Percentiles rank a stretch among this genome's conserved stretches.
Evolutionary conservation across 352 stramenopile species (phyloP).

Genomic region (Globisporangium cederbergense): DNA sequence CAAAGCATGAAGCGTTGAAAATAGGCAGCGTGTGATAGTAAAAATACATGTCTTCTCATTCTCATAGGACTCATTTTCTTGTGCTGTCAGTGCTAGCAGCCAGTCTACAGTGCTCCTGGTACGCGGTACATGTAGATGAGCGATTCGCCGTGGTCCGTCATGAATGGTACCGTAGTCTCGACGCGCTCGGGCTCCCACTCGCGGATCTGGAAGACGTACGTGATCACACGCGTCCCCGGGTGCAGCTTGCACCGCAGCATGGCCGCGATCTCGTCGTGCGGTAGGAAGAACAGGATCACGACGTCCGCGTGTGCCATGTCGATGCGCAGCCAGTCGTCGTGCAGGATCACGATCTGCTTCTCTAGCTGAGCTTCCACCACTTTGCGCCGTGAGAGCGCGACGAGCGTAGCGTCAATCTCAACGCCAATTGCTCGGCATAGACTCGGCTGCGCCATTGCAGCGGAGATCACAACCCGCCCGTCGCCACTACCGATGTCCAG

Average conservation of each 20-base stretch:
- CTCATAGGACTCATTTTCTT: not conserved
- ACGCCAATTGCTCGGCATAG: slow-evolving; percentile 36
- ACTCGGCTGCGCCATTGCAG: slow-evolving; percentile 18
- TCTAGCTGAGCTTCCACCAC: slow-evolving; percentile 15
- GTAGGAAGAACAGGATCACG: slow-evolving; percentile 65
- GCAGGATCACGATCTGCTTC: slow-evolving; percentile 30
- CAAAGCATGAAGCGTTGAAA: not conserved
- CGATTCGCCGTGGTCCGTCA: slow-evolving; percentile 48
- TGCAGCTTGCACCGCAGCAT: slow-evolving; percentile 33
- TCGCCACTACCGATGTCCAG: slow-evolving; percentile 69
- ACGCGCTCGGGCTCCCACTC: slow-evolving; percentile 45
- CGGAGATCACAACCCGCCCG: slow-evolving; percentile 51
- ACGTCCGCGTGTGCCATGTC: slow-evolving; percentile 45
- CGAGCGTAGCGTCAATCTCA: slow-evolving; percentile 54
- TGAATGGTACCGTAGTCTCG: slow-evolving; percentile 50
- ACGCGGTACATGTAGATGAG: slow-evolving; percentile 47
- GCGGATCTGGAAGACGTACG: slow-evolving; percentile 66
- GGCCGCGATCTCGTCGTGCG: slow-evolving; percentile 39
- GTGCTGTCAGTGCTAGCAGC: not conserved
- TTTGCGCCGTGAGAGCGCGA: slow-evolving; percentile 35
- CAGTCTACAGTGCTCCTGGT: slow-evolving; percentile 7
- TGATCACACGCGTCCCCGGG: slow-evolving; percentile 46
- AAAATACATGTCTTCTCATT: slow-evolving; percentile 3
- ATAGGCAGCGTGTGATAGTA: not conserved
- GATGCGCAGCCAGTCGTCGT: slow-evolving; percentile 51